Evolutionary conservation across 345 rosid genomes (phyloP).

Genomic region (Acer yangbiense): DNA sequence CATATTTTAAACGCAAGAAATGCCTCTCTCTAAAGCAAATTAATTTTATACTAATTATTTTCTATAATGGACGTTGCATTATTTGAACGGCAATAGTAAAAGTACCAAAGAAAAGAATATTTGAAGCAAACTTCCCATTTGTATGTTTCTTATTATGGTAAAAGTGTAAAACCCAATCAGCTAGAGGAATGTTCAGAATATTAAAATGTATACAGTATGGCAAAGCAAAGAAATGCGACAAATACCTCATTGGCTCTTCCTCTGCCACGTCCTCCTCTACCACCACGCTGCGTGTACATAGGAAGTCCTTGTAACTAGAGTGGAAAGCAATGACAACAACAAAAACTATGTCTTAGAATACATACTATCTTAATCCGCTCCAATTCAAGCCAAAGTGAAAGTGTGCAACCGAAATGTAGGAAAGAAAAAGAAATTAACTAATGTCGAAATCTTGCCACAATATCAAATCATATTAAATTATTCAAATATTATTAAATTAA

Average conservation of each 20-base stretch:
- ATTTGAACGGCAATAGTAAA: neutral
- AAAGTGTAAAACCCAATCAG: neutral
- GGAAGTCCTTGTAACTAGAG: slow-evolving; percentile 25
- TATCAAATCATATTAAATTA: too few species aligned
- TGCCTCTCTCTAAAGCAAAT: neutral
- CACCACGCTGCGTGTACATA: slow-evolving; percentile 13
- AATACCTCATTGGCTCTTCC: slow-evolving; percentile 30
- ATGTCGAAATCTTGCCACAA: neutral
- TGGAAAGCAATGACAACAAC: neutral
- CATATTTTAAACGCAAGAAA: neutral
- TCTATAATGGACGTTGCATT: neutral
- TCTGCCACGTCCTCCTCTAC: slow-evolving; percentile 35
- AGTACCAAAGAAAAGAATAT: neutral
- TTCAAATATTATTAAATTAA: too few species aligned
- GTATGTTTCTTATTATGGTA: neutral
- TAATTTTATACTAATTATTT: too few species aligned
- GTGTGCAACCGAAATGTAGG: neutral
- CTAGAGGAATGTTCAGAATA: neutral
- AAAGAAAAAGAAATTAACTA: neutral
- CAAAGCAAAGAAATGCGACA: slow-evolving; percentile 15
- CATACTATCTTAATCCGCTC: neutral
- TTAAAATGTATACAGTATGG: neutral
- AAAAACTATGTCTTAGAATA: neutral
- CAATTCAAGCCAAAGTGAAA: neutral
- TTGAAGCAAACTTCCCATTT: neutral